phyloP scores from a whole-genome alignment of 805 yeast species.

The Suhomyces xylopsoci region DNA sequence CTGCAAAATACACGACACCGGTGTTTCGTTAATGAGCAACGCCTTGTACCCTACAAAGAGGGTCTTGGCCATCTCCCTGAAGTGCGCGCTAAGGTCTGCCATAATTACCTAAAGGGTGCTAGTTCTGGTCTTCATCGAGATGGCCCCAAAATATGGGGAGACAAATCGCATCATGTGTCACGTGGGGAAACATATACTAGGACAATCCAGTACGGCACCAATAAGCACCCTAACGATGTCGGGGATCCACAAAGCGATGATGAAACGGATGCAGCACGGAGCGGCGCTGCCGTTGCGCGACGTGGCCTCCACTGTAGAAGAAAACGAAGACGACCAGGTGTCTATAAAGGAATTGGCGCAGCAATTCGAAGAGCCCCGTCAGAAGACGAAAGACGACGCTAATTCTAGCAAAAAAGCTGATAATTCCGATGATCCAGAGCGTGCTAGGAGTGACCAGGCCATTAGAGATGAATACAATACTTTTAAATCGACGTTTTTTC shows the following conservation, averaged over 20 bases:
- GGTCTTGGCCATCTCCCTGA: constrained; percentile 50
- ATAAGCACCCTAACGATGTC: constrained; percentile 10
- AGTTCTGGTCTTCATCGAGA: not conserved
- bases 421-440: not conserved
- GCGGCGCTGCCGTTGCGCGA: not conserved
- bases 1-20: constrained; percentile 74
- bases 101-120: not conserved
- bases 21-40: constrained; percentile 66
- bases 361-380: not conserved
- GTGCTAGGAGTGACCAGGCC: not conserved
- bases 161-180: not conserved
- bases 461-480: not conserved
- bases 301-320: not conserved
- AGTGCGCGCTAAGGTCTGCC: constrained; percentile 17
- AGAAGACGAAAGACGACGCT: not conserved
- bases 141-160: not conserved
- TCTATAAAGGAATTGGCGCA: not conserved
- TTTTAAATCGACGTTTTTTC: constrained; percentile 15
- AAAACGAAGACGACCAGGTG: not conserved
- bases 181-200: not conserved
- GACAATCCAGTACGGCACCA: not conserved
- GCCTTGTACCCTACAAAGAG: constrained; percentile 61
- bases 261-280: constrained; percentile 2
- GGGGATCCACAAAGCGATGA: constrained; percentile 12
- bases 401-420: not conserved